Evolutionary conservation across 768 basidiomycete species (phyloP).

Genomic region (Trametes maxima): DNA sequence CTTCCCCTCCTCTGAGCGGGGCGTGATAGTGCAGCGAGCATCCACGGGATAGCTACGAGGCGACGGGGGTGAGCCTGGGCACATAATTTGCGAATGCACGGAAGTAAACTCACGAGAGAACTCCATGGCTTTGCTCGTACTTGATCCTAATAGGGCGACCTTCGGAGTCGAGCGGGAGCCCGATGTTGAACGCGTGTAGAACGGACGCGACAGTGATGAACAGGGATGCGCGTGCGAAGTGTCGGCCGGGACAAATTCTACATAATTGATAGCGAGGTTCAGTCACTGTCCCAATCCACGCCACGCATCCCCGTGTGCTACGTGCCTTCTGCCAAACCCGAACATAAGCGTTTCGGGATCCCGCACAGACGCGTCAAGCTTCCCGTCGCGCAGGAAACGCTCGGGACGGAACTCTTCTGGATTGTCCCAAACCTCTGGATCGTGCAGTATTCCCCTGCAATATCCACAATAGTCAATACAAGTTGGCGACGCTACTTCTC

Average conservation of each 20-base stretch:
- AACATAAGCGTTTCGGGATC: conserved; percentile 32
- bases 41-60: conserved; percentile 5
- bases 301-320: no score
- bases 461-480: no score
- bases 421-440: conserved; percentile 19
- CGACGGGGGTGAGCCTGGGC: not conserved
- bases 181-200: conserved; percentile 11
- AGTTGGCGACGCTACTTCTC: no score
- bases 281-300: no score
- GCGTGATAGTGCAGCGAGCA: conserved; percentile 7
- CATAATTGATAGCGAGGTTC: no score
- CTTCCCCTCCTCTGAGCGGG: not conserved
- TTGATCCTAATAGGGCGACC: not conserved
- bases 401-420: conserved; percentile 14
- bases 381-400: conserved; percentile 4
- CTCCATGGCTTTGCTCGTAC: not conserved
- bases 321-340: conserved; percentile 29
- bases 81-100: no score
- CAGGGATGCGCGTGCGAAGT: conserved; percentile 9
- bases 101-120: not conserved
- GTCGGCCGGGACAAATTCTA: conserved; percentile 10
- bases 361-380: conserved; percentile 23
- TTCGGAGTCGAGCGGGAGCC: conserved; percentile 3
- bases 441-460: conserved; percentile 15
- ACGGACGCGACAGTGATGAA: conserved; percentile 5